Conservation (phyloP, 306 rosid species). For the Potentilla sterilis region DNA sequence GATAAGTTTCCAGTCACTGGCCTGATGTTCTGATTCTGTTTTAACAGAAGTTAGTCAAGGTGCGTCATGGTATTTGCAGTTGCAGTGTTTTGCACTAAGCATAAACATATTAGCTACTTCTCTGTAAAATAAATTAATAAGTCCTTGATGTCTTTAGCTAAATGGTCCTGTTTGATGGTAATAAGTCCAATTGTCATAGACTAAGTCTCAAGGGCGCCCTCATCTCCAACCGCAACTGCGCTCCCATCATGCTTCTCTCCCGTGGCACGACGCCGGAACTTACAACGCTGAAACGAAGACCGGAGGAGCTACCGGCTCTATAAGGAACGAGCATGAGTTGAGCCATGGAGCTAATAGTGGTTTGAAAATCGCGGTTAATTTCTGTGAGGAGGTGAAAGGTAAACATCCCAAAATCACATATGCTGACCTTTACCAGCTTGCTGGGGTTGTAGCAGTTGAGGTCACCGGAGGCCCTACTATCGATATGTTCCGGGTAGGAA, state of each 20-base stretch:
- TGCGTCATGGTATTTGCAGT: too few relatives aligned
- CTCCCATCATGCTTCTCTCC: constrained; percentile 77
- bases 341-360: constrained; percentile 66
- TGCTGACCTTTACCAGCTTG: constrained; percentile 91
- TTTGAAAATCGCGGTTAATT: constrained; percentile 54
- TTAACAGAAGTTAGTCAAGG: too few relatives aligned
- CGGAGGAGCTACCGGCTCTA: constrained; percentile 86
- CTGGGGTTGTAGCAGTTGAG: constrained; percentile 93
- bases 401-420: constrained; percentile 66
- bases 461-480: constrained; percentile 92
- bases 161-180: too few relatives aligned
- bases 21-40: too few relatives aligned
- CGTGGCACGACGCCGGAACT: constrained; percentile 95
- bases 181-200: too few relatives aligned
- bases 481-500: constrained; percentile 76
- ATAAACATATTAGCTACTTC: too few relatives aligned
- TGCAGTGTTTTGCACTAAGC: too few relatives aligned
- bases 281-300: constrained; percentile 58
- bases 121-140: too few relatives aligned
- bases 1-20: too few relatives aligned
- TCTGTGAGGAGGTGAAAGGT: constrained; percentile 73
- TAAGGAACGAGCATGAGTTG: constrained; percentile 55
- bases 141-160: too few relatives aligned
- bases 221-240: constrained; percentile 49
- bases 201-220: too few relatives aligned